These are phyloP conservation scores for Pythium brachiatum DNA, from an alignment of 352 stramenopile species.

Conservation along the genomic window DNA sequence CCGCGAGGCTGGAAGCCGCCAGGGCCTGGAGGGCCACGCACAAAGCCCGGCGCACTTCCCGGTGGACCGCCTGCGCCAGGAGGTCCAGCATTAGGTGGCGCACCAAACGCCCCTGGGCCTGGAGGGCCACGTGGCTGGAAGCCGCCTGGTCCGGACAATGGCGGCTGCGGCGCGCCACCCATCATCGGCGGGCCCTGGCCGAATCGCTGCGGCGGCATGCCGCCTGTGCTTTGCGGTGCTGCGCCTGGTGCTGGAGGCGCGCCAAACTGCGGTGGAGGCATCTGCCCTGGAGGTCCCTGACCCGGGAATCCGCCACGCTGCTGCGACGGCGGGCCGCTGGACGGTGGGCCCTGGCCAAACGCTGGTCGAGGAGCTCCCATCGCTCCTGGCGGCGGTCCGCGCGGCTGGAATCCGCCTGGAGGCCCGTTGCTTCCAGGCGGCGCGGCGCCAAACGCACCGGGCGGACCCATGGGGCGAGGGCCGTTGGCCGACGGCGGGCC, in stretches of 20 bases:
- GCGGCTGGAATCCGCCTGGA: conserved; percentile 18
- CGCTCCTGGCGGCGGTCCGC: conserved; percentile 14
- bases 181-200: conserved; percentile 8
- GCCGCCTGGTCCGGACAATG: conserved; percentile 20
- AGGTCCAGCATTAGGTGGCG: conserved; percentile 5
- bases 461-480: conserved; percentile 8
- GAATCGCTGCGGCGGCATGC: conserved; percentile 22
- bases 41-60: conserved; percentile 22
- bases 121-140: conserved; percentile 22
- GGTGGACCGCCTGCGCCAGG: conserved; percentile 15
- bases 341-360: conserved; percentile 22
- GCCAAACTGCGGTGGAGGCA: conserved; percentile 13
- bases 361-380: conserved; percentile 13
- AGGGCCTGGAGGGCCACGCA: conserved; percentile 15
- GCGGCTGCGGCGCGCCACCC: conserved; percentile 12
- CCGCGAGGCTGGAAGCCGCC: conserved; percentile 27
- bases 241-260: conserved; percentile 6
- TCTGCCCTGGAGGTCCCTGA: conserved; percentile 4
- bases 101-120: conserved; percentile 14
- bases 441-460: conserved; percentile 2
- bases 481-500: conserved; percentile 17
- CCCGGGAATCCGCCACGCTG: conserved; percentile 13
- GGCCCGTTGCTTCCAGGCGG: conserved; percentile 8
- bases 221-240: conserved; percentile 16
- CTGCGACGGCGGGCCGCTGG: conserved; percentile 10